Percentiles rank a stretch among this genome's conserved stretches.
These are phyloP conservation scores for Trametes sp. DNA, from an alignment of 1,284 basidiomycete species.

Conservation along the genomic window DNA sequence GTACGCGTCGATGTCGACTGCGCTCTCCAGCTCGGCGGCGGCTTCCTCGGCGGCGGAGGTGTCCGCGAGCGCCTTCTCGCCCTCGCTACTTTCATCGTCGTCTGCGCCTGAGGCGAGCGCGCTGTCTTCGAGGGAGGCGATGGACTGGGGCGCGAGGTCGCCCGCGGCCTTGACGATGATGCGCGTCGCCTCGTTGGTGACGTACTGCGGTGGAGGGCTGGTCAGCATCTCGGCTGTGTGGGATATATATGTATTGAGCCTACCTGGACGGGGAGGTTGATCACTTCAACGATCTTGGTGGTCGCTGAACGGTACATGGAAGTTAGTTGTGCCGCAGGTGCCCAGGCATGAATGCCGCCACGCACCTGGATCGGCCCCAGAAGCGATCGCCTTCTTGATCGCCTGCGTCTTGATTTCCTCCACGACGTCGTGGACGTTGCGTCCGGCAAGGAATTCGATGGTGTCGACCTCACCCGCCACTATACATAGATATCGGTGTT, in stretches of 20 bases:
- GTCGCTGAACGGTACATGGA: conserved; percentile 28
- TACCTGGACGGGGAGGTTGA: conserved; percentile 51
- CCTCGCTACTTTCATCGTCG: conserved; percentile 15
- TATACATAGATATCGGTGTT: too few relatives aligned
- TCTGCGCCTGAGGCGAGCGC: conserved; percentile 1
- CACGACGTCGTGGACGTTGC: conserved; percentile 50
- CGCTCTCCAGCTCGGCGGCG: background rate
- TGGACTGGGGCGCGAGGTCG: conserved; percentile 41
- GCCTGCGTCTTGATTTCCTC: conserved; percentile 52
- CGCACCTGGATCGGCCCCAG: conserved; percentile 51
- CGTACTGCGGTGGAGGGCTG: conserved; percentile 46
- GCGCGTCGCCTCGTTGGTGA: conserved; percentile 58
- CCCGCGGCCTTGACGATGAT: conserved; percentile 58
- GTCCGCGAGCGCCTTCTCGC: conserved; percentile 17
- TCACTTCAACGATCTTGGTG: conserved; percentile 56
- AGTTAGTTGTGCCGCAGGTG: background rate
- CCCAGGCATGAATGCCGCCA: background rate
- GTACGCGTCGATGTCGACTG: conserved; percentile 41
- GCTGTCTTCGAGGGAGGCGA: conserved; percentile 21
- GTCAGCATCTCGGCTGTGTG: background rate
- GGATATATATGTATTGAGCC: background rate
- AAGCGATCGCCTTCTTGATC: conserved; percentile 50
- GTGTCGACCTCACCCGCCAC: conserved; percentile 48
- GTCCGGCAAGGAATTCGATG: conserved; percentile 50
- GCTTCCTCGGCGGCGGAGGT: conserved; percentile 16